A percentile compares a stretch with the other conserved stretches of the same genome.
phyloP scores from a whole-genome alignment of 345 rosid genomes.

The Pseudoturritis turrita region DNA sequence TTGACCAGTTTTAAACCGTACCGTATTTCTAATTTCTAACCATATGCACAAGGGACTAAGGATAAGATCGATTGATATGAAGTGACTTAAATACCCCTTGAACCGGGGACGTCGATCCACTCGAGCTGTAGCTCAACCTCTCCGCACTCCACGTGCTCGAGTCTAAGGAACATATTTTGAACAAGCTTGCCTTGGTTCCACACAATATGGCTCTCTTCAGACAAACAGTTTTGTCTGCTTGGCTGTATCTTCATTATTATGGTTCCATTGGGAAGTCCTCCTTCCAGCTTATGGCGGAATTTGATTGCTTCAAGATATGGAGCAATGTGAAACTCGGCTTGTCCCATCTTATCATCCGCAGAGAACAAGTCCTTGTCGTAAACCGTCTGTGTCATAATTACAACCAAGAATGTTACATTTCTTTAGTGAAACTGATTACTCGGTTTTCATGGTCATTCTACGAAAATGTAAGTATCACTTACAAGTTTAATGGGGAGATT shows the following conservation, averaged over 20 bases:
- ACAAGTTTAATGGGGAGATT: constrained; percentile 58
- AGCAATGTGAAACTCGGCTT: constrained; percentile 59
- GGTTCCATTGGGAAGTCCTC: constrained; percentile 46
- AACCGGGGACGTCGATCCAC: constrained; percentile 58
- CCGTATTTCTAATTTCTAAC: background rate
- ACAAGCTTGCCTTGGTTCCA: constrained; percentile 51
- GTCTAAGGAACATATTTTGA: constrained; percentile 56
- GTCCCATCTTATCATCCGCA: constrained; percentile 85
- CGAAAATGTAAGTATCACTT: constrained; percentile 22
- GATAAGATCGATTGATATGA: background rate
- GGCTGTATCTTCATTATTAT: constrained; percentile 49
- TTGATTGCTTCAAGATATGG: constrained; percentile 44
- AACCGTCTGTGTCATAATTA: constrained; percentile 40
- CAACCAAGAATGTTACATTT: background rate
- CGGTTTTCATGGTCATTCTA: background rate
- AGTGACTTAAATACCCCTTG: constrained; percentile 38
- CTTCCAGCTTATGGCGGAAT: constrained; percentile 33
- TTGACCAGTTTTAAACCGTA: background rate
- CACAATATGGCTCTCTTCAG: constrained; percentile 52
- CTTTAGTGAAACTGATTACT: background rate
- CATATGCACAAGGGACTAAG: constrained; percentile 10
- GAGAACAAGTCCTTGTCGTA: constrained; percentile 63
- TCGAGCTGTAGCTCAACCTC: constrained; percentile 55
- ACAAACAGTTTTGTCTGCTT: constrained; percentile 46
- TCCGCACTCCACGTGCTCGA: constrained; percentile 55